Percentiles rank a stretch among this genome's conserved stretches.
phyloP scores from a whole-genome alignment of 768 basidiomycete species.

The Nidularia sp. region DNA sequence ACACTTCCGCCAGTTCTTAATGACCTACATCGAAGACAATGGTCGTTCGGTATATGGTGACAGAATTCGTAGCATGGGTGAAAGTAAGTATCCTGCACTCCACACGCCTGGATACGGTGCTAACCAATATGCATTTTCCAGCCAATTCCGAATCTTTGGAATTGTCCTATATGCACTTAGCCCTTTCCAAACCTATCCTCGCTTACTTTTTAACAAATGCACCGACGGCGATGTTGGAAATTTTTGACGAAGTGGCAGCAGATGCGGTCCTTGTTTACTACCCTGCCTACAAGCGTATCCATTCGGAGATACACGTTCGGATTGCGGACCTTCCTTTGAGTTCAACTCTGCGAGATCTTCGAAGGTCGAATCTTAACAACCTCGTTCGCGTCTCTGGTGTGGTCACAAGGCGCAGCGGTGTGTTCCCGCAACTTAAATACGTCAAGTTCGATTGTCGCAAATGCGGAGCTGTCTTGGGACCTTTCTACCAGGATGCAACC shows the following conservation, averaged over 20 bases:
- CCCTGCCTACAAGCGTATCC: conserved; percentile 94
- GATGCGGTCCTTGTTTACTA: conserved; percentile 94
- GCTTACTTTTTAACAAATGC: conserved; percentile 98
- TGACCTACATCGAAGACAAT: conserved; percentile 92
- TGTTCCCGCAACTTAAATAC: conserved; percentile 99
- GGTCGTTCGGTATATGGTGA: conserved; percentile 93
- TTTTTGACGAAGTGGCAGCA: conserved; percentile 94
- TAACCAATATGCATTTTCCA: conserved; percentile 25
- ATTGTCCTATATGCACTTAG: conserved; percentile 94
- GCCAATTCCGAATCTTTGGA: conserved; percentile 97
- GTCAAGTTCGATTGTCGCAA: conserved; percentile 98
- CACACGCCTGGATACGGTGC: not conserved
- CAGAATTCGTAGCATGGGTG: conserved; percentile 89
- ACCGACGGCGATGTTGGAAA: conserved; percentile 85
- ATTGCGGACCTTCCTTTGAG: conserved; percentile 91
- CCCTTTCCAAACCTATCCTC: conserved; percentile 87
- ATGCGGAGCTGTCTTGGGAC: conserved; percentile 90
- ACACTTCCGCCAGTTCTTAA: conserved; percentile 92
- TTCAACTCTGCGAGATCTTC: conserved; percentile 88
- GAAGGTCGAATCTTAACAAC: conserved; percentile 89
- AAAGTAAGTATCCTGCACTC: conserved; percentile 54
- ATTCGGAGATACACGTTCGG: conserved; percentile 96
- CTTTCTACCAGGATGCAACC: conserved; percentile 96
- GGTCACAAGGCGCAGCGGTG: conserved; percentile 91
- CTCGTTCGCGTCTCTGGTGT: conserved; percentile 95